Evolutionary conservation across 306 rosid genomes (phyloP).

Genomic region (Rosa rugosa): DNA sequence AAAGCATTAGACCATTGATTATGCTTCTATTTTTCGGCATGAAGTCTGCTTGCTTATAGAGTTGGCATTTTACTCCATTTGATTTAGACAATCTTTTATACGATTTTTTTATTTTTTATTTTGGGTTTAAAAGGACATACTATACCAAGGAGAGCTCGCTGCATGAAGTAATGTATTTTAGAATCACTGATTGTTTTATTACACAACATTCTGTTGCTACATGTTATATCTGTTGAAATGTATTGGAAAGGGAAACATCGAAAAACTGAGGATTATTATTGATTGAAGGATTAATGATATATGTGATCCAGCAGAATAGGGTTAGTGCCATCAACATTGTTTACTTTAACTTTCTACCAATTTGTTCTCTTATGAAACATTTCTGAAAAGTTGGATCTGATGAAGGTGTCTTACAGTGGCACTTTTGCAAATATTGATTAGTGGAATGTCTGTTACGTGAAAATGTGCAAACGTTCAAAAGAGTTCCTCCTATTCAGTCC

Average conservation of each 20-base stretch:
- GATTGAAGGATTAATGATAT: conserved; percentile 3
- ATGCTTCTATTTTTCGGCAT: background rate
- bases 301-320: background rate
- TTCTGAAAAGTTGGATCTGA: conserved; percentile 3
- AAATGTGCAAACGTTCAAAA: background rate
- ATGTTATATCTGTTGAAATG: background rate
- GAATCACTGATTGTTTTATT: background rate
- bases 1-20: conserved; percentile 11
- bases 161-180: background rate
- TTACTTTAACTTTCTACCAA: background rate
- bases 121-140: background rate
- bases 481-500: background rate
- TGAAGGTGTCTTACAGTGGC: background rate
- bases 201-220: background rate
- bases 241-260: background rate
- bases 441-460: background rate
- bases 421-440: background rate
- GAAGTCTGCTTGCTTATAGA: background rate
- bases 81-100: background rate
- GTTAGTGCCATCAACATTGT: background rate
- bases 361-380: background rate
- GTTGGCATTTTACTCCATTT: background rate
- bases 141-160: background rate
- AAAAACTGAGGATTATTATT: background rate
- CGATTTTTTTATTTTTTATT: background rate